phyloP scores from a whole-genome alignment of 2,329 filamentous ascomycete genomes.

The Ophiostoma perfectum region DNA sequence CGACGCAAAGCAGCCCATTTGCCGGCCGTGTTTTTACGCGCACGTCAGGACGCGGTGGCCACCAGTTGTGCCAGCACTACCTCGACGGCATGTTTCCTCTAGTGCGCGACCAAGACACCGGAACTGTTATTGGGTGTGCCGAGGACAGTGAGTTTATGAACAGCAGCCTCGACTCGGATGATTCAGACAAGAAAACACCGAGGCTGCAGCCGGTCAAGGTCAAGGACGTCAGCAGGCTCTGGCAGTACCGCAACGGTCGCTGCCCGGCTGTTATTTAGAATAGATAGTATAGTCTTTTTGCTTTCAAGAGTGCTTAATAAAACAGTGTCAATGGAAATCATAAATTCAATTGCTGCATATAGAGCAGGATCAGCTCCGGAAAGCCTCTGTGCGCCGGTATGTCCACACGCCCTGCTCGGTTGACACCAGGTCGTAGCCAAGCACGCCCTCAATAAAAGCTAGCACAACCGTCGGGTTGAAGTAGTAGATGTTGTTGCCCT shows the following conservation, averaged over 20 bases:
- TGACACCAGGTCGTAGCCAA: slow-evolving; percentile 40
- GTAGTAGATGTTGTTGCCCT: slow-evolving; percentile 32
- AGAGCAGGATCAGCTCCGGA: not conserved
- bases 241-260: slow-evolving; percentile 57
- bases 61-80: slow-evolving; percentile 58
- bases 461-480: slow-evolving; percentile 43
- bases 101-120: slow-evolving; percentile 37
- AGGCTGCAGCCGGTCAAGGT: slow-evolving; percentile 38
- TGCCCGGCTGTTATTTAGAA: slow-evolving; percentile 36
- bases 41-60: slow-evolving; percentile 46
- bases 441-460: slow-evolving; percentile 42
- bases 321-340: not conserved
- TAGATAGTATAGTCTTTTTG: not conserved
- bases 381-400: slow-evolving; percentile 22
- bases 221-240: slow-evolving; percentile 56
- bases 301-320: not conserved
- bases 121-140: slow-evolving; percentile 34
- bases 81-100: slow-evolving; percentile 58
- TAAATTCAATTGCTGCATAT: no score
- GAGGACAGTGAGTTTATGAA: slow-evolving; percentile 51
- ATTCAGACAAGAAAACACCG: slow-evolving; percentile 28
- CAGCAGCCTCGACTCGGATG: slow-evolving; percentile 45
- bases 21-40: slow-evolving; percentile 57
- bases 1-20: slow-evolving; percentile 39
- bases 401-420: slow-evolving; percentile 21